These are phyloP conservation scores for Dorcoceras hygrometricum DNA, from an alignment of 257 asterid genomes.

Conservation along the genomic window DNA sequence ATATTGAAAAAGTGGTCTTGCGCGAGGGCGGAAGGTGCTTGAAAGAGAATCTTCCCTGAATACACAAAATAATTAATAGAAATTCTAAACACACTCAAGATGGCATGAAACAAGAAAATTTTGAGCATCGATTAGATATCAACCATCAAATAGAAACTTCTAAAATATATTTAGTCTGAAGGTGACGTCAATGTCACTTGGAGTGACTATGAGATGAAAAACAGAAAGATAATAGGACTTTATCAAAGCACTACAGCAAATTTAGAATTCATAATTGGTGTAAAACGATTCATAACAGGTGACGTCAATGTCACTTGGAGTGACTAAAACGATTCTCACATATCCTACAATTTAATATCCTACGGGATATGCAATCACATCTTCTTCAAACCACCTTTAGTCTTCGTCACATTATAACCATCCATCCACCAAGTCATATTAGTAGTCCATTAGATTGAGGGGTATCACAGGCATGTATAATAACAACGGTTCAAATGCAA, in stretches of 20 bases:
- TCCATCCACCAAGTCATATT: too few relatives aligned
- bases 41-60: slow-evolving; percentile 90
- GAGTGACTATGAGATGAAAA: slow-evolving; percentile 12
- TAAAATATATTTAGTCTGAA: slow-evolving; percentile 21
- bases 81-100: slow-evolving; percentile 20
- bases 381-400: too few relatives aligned
- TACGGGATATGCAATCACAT: too few relatives aligned
- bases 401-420: too few relatives aligned
- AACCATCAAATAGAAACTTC: slow-evolving; percentile 12
- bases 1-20: slow-evolving; percentile 92
- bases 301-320: too few relatives aligned
- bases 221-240: background rate
- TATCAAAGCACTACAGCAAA: background rate
- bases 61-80: slow-evolving; percentile 30
- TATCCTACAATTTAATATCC: too few relatives aligned
- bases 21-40: slow-evolving; percentile 91
- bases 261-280: too few relatives aligned
- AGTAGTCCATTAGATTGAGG: too few relatives aligned
- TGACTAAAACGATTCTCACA: too few relatives aligned
- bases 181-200: slow-evolving; percentile 16
- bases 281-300: too few relatives aligned
- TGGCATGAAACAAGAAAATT: slow-evolving; percentile 21
- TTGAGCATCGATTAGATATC: slow-evolving; percentile 8
- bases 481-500: slow-evolving; percentile 17
- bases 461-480: background rate